Percentiles rank a stretch among this genome's conserved stretches.
Conservation (phyloP, 2,329 filamentous ascomycete genomes). For the Amphichorda felina region DNA sequence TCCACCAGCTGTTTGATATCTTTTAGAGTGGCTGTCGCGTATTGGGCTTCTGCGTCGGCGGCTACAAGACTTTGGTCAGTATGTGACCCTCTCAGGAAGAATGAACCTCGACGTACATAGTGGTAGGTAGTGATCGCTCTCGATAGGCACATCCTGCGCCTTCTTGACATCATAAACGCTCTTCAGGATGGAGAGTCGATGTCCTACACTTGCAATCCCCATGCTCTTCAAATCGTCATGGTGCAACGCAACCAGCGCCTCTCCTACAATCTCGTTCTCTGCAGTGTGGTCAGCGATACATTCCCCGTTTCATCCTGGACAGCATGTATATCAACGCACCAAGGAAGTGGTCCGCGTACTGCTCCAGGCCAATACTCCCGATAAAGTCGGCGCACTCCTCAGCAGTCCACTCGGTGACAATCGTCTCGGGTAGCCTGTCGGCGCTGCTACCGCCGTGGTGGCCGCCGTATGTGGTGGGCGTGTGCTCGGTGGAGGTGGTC, state of each 20-base stretch:
- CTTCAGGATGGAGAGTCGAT: conserved; percentile 89
- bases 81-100: too few relatives aligned
- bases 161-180: conserved; percentile 94
- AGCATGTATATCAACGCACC: too few relatives aligned
- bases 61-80: conserved; percentile 40
- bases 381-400: conserved; percentile 90
- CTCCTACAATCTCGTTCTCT: conserved; percentile 89
- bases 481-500: conserved; percentile 60
- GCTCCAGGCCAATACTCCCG: conserved; percentile 62
- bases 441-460: conserved; percentile 34
- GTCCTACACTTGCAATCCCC: conserved; percentile 84
- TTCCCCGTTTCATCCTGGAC: too few relatives aligned
- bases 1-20: conserved; percentile 87
- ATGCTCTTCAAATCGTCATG: conserved; percentile 94
- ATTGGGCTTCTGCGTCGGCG: conserved; percentile 77
- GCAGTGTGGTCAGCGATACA: not conserved
- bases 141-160: conserved; percentile 81
- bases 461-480: conserved; percentile 59
- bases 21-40: conserved; percentile 79
- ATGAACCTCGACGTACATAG: conserved; percentile 46
- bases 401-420: conserved; percentile 69
- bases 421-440: conserved; percentile 59
- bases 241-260: conserved; percentile 76
- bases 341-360: conserved; percentile 75
- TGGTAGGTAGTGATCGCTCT: conserved; percentile 88